Evolutionary conservation across 2,329 filamentous ascomycete genomes (phyloP), one percentile per base, ranked within the genome.

Genomic region (Colletotrichum sp.): DNA sequence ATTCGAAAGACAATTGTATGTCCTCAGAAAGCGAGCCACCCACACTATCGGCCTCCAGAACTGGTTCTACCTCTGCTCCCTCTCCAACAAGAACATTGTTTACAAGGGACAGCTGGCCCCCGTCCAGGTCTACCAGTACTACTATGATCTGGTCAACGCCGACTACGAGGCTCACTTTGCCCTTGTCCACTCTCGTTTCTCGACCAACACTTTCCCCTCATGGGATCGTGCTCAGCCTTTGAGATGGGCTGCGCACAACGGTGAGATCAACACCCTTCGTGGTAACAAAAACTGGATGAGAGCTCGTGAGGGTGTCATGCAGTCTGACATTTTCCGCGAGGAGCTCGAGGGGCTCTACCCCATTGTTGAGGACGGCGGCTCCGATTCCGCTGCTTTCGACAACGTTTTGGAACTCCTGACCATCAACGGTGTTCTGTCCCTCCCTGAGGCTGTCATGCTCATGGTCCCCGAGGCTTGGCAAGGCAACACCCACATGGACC

Each of bases 271-370:
- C 86, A 98, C 96, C 3, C 89, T 98, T 77, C 94, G 96, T 83
- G 96, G 96, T 77, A 98, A 98, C 89, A 98, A 98, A 91, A 98
- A 98, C 87, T 98, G 96, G 96, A 98, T 98, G 96, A 94, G 96
- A 80, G 96, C 96, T 77, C 93, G 96, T 82, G 96, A 98, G 87
- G 96, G 96, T 85, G 93, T 98, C 78, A 94, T 98, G 91, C 94
- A 95, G 83, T 98, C 96, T 3, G 93, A 96, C 79, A 90, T 98
- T 71, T 98, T 98, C 83, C 95, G 95, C 78, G 95, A 98, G 32
- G 96, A 98, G 82, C 92, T 98, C 19, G 96, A 98, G 85, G 87
- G 90, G 80, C 91, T 98, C 73, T 98, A 98, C 84, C 96, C 96
- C 28, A 96, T 98, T 80, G 95, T 98, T 70, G 96, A 98, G 86